A percentile compares a stretch with the other conserved stretches of the same genome.
Evolutionary conservation across 352 stramenopile species (phyloP).

Genomic region (Phytopythium delawarense): DNA sequence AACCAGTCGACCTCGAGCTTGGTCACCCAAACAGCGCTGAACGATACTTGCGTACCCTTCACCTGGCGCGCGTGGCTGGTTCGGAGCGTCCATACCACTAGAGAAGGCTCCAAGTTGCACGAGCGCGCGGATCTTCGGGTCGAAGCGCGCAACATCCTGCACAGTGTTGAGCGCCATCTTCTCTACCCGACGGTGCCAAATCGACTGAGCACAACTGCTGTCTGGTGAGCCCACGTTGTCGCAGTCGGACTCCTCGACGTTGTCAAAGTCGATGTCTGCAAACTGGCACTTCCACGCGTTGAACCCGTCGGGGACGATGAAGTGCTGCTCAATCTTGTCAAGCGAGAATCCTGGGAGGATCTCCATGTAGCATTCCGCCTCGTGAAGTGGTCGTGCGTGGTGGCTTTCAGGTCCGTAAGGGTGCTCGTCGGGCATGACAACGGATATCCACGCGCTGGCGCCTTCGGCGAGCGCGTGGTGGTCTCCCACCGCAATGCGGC

Average conservation of each 20-base stretch:
- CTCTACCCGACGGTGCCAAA: constrained; percentile 13
- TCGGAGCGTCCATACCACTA: background rate
- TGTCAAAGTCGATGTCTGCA: constrained; percentile 49
- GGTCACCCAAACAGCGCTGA: constrained; percentile 30
- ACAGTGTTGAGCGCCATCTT: constrained; percentile 11
- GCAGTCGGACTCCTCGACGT: constrained; percentile 31
- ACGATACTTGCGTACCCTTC: constrained; percentile 4
- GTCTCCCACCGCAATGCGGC: constrained; percentile 41
- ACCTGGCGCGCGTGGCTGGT: constrained; percentile 10
- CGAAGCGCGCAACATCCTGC: constrained; percentile 16
- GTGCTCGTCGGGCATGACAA: constrained; percentile 10
- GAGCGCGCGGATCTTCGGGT: constrained; percentile 12
- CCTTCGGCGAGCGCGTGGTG: constrained; percentile 59
- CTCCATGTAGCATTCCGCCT: constrained; percentile 25
- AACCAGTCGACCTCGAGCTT: constrained; percentile 37
- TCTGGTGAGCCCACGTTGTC: background rate
- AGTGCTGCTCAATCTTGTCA: constrained; percentile 18
- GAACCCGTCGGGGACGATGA: constrained; percentile 6
- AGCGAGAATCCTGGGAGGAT: constrained; percentile 17
- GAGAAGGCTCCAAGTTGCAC: constrained; percentile 1
- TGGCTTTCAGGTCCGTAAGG: constrained; percentile 5
- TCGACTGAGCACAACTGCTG: background rate
- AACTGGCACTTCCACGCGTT: constrained; percentile 28
- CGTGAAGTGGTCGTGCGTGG: background rate
- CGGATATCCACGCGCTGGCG: constrained; percentile 56